Base-by-base conservation (phyloP, 768 basidiomycete genomes). In the Sporobolomyces roseus region DNA sequence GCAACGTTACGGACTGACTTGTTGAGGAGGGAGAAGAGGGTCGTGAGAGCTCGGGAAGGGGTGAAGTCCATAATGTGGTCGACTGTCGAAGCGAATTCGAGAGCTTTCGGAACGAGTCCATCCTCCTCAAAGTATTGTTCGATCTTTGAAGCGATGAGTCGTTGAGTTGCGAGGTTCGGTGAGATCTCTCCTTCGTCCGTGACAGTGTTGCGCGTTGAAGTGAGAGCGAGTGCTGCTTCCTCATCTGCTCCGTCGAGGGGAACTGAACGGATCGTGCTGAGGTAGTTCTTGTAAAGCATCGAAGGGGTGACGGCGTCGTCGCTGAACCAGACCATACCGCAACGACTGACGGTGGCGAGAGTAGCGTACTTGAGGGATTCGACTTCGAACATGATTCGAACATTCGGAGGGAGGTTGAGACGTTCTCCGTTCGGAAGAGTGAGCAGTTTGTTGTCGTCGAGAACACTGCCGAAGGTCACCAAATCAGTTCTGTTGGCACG, bases 311-410 rank as follows among this genome's bases (percentile, higher is more conserved):
- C 86, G 54, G 96, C 87, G 72, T 97, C 93, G 66, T 97, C 93
- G 77, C 93, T 97, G 81, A 99, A 99, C 96, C 96, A 99, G 75
- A 99, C 94, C 96, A 99, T 99, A 78, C 96, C 96, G 77, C 96
- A 99, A 63, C 96, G 93, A 85, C 92, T 96, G 83, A 99, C 96
- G 32, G 96, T 99, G 21, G 96, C 96, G 61, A 89, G 86, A 5
- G 96, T 99, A 0, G 96, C 96, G 78, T 94, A 99, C 75, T 87
- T 89, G 73, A 99, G 85, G 78, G 96, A 92, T 78, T 98, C 96
- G 64, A 98, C 96, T 78, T 99, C 96, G 78, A 99, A 98, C 92
- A 99, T 94, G 79, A 99, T 93, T 61, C 96, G 88, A 29, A 99
- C 93, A 76, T 98, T 98, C 4, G 91, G 85, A 1, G 96, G 96